Percentiles rank a stretch among this genome's conserved stretches.
Evolutionary conservation across 176 grass and related monocot genomes (phyloP).

Genomic region (Oryza coarctata): DNA sequence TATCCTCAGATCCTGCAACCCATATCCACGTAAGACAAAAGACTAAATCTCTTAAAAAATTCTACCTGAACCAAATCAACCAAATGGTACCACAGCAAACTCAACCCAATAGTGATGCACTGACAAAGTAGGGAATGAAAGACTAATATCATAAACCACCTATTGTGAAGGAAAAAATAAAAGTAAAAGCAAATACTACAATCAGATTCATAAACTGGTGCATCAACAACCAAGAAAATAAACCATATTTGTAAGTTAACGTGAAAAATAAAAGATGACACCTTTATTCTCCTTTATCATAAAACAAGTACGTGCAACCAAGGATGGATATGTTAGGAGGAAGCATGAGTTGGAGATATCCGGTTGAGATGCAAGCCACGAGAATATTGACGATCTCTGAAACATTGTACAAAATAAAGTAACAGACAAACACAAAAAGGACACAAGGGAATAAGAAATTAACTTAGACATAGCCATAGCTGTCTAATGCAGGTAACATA

Average conservation of each 20-base stretch:
- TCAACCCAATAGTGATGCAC: background rate
- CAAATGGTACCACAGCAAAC: background rate
- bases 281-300: background rate
- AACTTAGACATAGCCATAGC: background rate
- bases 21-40: background rate
- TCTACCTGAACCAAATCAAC: slow-evolving; percentile 1
- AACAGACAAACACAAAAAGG: background rate
- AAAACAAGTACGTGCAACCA: background rate
- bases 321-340: background rate
- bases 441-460: background rate
- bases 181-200: background rate
- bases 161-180: background rate
- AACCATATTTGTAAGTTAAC: background rate
- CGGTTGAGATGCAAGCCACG: background rate
- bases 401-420: background rate
- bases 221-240: background rate
- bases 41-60: background rate
- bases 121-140: background rate
- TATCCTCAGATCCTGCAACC: background rate
- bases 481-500: background rate
- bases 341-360: background rate
- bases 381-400: background rate
- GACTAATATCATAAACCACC: background rate
- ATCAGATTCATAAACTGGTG: background rate
- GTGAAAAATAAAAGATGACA: background rate